Percentiles rank a stretch among this genome's conserved stretches.
These are phyloP conservation scores for Fulvia fulva DNA, from an alignment of 2,329 filamentous ascomycete species.

Conservation along the genomic window DNA sequence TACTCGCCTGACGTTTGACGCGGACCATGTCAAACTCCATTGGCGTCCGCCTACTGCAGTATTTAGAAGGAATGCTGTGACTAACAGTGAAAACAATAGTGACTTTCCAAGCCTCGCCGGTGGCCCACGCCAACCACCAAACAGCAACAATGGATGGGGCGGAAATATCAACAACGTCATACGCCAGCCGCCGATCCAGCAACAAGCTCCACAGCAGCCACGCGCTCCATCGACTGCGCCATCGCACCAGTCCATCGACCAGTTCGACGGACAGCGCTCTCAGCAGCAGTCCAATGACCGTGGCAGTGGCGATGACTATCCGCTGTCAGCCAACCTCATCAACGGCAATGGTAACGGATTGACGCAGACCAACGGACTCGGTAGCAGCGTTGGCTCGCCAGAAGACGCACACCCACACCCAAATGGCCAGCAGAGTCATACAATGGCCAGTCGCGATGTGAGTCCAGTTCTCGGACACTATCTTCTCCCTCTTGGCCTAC, in stretches of 20 bases:
- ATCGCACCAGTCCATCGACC: conserved; percentile 47
- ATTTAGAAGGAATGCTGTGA: not conserved
- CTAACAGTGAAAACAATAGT: conserved; percentile 39
- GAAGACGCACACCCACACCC: conserved; percentile 19
- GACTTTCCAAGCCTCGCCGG: conserved; percentile 61
- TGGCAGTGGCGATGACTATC: conserved; percentile 50
- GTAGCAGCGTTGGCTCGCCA: conserved; percentile 24
- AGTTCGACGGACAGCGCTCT: conserved; percentile 52
- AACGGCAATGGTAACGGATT: conserved; percentile 38
- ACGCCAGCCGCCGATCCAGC: conserved; percentile 39
- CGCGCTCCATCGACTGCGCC: conserved; percentile 43
- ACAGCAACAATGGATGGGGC: conserved; percentile 53
- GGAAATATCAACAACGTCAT: conserved; percentile 47
- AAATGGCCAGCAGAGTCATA: conserved; percentile 22
- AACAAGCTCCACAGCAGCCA: conserved; percentile 41
- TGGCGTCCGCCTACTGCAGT: too few relatives aligned
- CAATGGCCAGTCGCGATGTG: conserved; percentile 26
- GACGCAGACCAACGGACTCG: conserved; percentile 22
- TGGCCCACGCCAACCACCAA: conserved; percentile 53
- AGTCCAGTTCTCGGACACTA: conserved; percentile 7
- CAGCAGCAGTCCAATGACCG: conserved; percentile 30
- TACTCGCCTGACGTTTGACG: not conserved
- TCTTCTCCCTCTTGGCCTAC: not conserved
- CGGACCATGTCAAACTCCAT: not conserved
- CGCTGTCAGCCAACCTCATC: conserved; percentile 50